Percentiles rank a stretch among this genome's conserved stretches.
These are phyloP conservation scores for Amoeboaphelidium protococcarum DNA, from an alignment of 371 early-diverging fungal genomes.

Conservation along the genomic window DNA sequence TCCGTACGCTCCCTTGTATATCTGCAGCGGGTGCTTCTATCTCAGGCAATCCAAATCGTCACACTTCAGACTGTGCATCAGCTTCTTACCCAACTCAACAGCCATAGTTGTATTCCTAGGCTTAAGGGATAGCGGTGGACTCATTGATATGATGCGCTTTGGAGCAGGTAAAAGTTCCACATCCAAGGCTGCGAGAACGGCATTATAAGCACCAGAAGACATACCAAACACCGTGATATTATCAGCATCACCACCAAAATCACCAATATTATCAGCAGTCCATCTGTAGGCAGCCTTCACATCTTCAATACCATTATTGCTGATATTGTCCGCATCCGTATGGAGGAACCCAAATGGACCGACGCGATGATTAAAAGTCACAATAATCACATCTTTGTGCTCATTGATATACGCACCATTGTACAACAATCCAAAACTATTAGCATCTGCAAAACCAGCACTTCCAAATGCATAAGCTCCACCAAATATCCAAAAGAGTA, in stretches of 20 bases:
- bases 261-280: not conserved
- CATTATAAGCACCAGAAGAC: not conserved
- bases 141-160: not conserved
- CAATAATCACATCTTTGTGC: not conserved
- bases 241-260: not conserved
- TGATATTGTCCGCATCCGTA: not conserved
- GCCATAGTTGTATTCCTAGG: no score
- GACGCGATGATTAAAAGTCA: not conserved
- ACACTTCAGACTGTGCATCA: not conserved
- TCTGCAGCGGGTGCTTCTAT: not conserved
- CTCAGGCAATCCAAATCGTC: not conserved
- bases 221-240: not conserved
- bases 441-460: not conserved
- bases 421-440: no score
- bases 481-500: not conserved
- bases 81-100: no score
- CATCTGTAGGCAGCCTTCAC: not conserved
- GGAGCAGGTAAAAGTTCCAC: not conserved
- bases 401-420: not conserved
- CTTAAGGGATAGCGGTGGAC: no score
- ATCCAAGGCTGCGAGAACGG: not conserved
- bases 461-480: not conserved
- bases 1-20: not conserved
- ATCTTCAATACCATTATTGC: not conserved
- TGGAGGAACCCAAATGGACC: not conserved